Conservation (phyloP, 257 asterid genomes). For the Thymus quinquecostatus region DNA sequence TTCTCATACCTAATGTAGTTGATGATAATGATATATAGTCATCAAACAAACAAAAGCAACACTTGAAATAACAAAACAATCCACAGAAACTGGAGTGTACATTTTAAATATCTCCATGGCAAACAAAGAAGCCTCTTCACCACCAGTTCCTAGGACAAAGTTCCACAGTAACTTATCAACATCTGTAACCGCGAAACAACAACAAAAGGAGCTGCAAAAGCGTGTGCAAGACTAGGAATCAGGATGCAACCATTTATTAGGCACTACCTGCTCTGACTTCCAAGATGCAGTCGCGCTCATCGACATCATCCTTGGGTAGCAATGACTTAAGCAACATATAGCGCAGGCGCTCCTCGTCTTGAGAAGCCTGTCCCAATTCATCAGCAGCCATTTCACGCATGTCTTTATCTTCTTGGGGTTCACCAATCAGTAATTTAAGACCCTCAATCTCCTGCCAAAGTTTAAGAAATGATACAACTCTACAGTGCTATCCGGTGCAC, state of each 20-base stretch:
- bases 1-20: slow-evolving; percentile 75
- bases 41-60: slow-evolving; percentile 26
- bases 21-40: slow-evolving; percentile 17
- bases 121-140: slow-evolving; percentile 96
- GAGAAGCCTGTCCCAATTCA: slow-evolving; percentile 68
- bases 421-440: slow-evolving; percentile 61
- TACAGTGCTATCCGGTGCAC: slow-evolving; percentile 1
- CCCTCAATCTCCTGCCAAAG: slow-evolving; percentile 72
- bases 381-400: slow-evolving; percentile 89
- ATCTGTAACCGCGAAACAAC: neutral
- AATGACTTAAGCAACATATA: slow-evolving; percentile 69
- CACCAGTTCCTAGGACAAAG: slow-evolving; percentile 77
- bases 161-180: slow-evolving; percentile 16
- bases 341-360: slow-evolving; percentile 73
- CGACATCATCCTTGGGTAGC: slow-evolving; percentile 95
- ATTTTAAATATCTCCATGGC: slow-evolving; percentile 94
- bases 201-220: neutral
- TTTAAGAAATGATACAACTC: neutral
- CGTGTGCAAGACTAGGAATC: neutral
- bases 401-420: slow-evolving; percentile 78
- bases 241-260: neutral
- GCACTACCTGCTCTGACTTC: slow-evolving; percentile 94
- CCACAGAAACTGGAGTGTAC: slow-evolving; percentile 42
- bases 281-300: slow-evolving; percentile 89
- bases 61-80: slow-evolving; percentile 14